Conservation (phyloP, 2,329 filamentous ascomycete genomes). For the Sclerotinia spermophila region DNA sequence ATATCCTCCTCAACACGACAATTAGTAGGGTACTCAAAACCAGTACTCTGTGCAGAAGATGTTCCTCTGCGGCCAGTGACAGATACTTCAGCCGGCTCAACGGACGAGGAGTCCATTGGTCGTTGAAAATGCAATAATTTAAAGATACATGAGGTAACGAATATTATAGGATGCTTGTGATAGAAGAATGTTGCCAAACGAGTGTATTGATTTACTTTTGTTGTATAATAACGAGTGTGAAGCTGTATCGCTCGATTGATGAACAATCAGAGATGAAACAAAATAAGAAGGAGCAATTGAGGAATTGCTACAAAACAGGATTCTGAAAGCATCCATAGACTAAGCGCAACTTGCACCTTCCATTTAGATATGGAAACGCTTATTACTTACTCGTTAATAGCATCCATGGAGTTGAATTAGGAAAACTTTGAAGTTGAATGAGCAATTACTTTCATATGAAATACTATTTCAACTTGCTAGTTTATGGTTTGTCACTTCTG, state of each 20-base stretch:
- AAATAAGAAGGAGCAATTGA: background rate
- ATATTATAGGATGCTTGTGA: conserved; percentile 13
- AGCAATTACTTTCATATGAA: background rate
- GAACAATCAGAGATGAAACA: background rate
- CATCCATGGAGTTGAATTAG: background rate
- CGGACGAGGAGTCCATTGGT: conserved; percentile 26
- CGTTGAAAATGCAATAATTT: conserved; percentile 10
- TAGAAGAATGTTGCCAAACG: conserved; percentile 19
- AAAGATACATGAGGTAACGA: conserved; percentile 12
- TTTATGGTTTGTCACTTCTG: background rate
- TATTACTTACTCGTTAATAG: background rate
- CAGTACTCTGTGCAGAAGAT: conserved; percentile 26
- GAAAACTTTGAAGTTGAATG: background rate
- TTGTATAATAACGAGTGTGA: conserved; percentile 1
- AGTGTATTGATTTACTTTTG: conserved; percentile 16
- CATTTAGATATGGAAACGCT: background rate
- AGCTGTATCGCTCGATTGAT: background rate
- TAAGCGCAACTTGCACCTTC: conserved; percentile 6
- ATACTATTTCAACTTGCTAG: background rate
- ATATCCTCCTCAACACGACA: conserved; percentile 34
- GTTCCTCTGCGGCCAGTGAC: conserved; percentile 22
- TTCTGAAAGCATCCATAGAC: background rate
- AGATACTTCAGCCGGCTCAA: conserved; percentile 21
- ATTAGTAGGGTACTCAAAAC: conserved; percentile 28
- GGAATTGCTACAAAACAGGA: background rate